These are phyloP conservation scores for Boletus subcaerulescens DNA, from an alignment of 768 basidiomycete genomes.

Conservation along the genomic window DNA sequence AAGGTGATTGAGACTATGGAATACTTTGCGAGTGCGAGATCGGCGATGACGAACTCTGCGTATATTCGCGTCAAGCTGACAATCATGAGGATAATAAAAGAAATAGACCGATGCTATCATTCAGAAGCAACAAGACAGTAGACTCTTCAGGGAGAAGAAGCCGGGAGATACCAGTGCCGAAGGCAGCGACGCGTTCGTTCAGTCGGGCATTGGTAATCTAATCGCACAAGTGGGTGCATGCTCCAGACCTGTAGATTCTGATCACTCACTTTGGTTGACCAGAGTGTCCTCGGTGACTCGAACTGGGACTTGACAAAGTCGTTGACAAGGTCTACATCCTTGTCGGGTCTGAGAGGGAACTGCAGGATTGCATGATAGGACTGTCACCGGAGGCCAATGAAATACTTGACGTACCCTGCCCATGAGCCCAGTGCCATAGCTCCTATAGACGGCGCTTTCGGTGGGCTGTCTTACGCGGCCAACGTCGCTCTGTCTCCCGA, in stretches of 20 bases:
- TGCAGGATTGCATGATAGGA: conserved; percentile 28
- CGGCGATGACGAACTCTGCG: conserved; percentile 73
- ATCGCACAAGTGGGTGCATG: background rate
- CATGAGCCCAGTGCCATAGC: conserved; percentile 82
- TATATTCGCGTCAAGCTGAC: background rate
- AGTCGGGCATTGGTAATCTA: conserved; percentile 76
- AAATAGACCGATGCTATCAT: conserved; percentile 69
- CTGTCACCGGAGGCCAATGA: background rate
- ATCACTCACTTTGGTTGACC: conserved; percentile 66
- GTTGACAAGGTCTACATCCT: conserved; percentile 63
- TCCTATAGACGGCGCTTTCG: conserved; percentile 87
- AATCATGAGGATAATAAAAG: background rate
- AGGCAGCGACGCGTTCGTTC: conserved; percentile 63
- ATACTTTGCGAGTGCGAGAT: conserved; percentile 72
- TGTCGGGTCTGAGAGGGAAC: conserved; percentile 72
- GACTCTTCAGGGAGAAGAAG: conserved; percentile 56
- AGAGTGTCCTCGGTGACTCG: conserved; percentile 68
- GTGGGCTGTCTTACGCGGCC: conserved; percentile 74
- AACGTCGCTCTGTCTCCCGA: conserved; percentile 90
- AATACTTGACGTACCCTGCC: conserved; percentile 57
- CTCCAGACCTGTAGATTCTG: background rate
- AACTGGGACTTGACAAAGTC: conserved; percentile 68
- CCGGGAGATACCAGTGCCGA: conserved; percentile 70
- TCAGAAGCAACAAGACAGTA: conserved; percentile 70
- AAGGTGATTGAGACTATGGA: conserved; percentile 69